These are phyloP conservation scores for Ilex asprella DNA, from an alignment of 257 asterid species.

Conservation along the genomic window DNA sequence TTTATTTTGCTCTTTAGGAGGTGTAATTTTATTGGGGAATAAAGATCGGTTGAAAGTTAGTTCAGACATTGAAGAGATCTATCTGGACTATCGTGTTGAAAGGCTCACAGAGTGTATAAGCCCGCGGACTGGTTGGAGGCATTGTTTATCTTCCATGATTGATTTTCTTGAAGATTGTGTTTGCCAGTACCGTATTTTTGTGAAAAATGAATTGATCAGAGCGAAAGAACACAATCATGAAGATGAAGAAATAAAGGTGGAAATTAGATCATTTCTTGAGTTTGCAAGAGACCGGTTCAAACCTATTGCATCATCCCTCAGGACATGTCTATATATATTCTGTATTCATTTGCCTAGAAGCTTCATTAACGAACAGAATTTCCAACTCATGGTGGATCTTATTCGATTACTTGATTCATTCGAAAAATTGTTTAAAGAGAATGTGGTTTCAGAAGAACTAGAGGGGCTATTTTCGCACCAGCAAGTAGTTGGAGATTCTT, in stretches of 20 bases:
- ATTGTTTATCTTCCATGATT: slow-evolving; percentile 20
- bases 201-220: slow-evolving; percentile 6
- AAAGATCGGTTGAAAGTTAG: slow-evolving; percentile 27
- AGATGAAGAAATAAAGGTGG: neutral
- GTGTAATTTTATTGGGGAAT: slow-evolving; percentile 36
- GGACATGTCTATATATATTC: slow-evolving; percentile 7
- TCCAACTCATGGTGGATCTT: slow-evolving; percentile 5
- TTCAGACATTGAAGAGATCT: slow-evolving; percentile 28
- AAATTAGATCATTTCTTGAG: neutral
- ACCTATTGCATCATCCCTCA: slow-evolving; percentile 1
- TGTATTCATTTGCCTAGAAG: slow-evolving; percentile 12
- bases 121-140: slow-evolving; percentile 32
- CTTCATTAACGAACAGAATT: slow-evolving; percentile 3
- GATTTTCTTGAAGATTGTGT: slow-evolving; percentile 34
- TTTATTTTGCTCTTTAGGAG: slow-evolving; percentile 26
- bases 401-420: slow-evolving; percentile 4
- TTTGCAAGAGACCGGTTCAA: slow-evolving; percentile 2
- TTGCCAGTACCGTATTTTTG: slow-evolving; percentile 21
- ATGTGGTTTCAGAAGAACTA: neutral
- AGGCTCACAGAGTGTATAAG: slow-evolving; percentile 22
- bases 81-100: slow-evolving; percentile 33
- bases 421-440: neutral
- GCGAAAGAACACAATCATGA: no score
- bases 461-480: neutral
- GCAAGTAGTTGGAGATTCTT: neutral